These are phyloP conservation scores for Picea engelmannii DNA, from an alignment of 83 land plant species.

Conservation along the genomic window DNA sequence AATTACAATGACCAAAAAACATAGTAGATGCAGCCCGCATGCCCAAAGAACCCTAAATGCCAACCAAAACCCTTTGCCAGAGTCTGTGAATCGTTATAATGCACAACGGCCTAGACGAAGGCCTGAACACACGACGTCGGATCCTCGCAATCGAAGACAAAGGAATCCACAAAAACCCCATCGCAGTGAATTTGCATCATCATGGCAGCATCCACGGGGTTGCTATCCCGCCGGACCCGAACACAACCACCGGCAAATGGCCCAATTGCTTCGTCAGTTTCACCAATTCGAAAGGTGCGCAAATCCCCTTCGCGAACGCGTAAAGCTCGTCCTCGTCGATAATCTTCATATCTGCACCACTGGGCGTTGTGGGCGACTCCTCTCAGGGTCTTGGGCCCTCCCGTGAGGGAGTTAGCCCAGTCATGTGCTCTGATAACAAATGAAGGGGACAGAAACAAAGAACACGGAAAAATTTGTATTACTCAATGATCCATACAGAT, in stretches of 20 bases:
- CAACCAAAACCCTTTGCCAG: conserved; percentile 6
- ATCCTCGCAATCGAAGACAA: not conserved
- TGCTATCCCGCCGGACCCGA: conserved; percentile 1
- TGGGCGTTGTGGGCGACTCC: too few species aligned
- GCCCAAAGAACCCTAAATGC: too few species aligned
- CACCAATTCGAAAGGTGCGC: conserved; percentile 28
- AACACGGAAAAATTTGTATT: too few species aligned
- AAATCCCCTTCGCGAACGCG: conserved; percentile 43
- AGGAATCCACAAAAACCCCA: conserved; percentile 14
- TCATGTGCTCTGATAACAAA: too few species aligned
- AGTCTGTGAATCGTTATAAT: conserved; percentile 17
- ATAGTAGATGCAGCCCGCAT: too few species aligned
- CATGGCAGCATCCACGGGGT: conserved; percentile 21
- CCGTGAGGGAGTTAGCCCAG: too few species aligned
- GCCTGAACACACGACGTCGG: not conserved
- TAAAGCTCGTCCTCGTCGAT: conserved; percentile 55
- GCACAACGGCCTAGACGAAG: conserved; percentile 7
- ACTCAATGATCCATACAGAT: too few species aligned
- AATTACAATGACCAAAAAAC: too few species aligned
- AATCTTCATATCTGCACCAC: conserved; percentile 12
- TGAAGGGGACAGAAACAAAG: too few species aligned
- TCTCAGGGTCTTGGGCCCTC: too few species aligned
- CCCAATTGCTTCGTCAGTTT: conserved; percentile 18
- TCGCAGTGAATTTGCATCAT: conserved; percentile 19
- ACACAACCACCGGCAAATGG: not conserved